Percentiles rank a stretch among this genome's conserved stretches.
Evolutionary conservation across 2,329 filamentous ascomycete genomes (phyloP).

Genomic region (Furcasterigmium furcatum): DNA sequence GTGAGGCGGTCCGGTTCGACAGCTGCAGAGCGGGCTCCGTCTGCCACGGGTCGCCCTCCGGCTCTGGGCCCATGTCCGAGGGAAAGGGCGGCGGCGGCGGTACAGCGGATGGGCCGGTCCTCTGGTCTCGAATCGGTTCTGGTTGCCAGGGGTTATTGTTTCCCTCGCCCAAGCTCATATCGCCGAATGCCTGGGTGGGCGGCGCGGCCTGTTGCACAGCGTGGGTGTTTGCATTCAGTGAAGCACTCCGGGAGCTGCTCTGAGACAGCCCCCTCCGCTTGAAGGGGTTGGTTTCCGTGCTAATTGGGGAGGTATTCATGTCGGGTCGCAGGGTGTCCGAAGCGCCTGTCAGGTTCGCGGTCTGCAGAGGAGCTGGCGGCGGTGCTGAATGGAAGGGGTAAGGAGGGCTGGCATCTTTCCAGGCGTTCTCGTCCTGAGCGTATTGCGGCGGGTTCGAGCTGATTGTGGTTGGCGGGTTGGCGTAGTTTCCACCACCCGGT

Average conservation of each 20-base stretch:
- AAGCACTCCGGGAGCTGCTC: slow-evolving; percentile 5
- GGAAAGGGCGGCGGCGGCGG: slow-evolving; percentile 27
- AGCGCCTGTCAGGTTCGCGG: background rate
- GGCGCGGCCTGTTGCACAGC: slow-evolving; percentile 12
- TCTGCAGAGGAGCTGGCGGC: slow-evolving; percentile 11
- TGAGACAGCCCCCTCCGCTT: slow-evolving; percentile 40
- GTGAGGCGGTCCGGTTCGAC: slow-evolving; percentile 7
- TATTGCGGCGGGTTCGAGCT: background rate
- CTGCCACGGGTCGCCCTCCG: slow-evolving; percentile 23
- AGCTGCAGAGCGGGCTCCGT: slow-evolving; percentile 3
- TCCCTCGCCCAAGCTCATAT: slow-evolving; percentile 37
- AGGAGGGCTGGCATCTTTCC: slow-evolving; percentile 18
- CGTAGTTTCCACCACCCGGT: slow-evolving; percentile 22
- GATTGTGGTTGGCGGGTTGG: background rate
- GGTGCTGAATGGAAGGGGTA: slow-evolving; percentile 3
- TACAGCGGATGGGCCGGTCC: slow-evolving; percentile 4
- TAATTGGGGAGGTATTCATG: slow-evolving; percentile 11
- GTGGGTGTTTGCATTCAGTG: slow-evolving; percentile 8
- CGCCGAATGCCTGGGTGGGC: slow-evolving; percentile 34
- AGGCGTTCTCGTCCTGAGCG: slow-evolving; percentile 25
- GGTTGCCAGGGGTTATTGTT: slow-evolving; percentile 44
- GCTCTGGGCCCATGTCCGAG: slow-evolving; percentile 37
- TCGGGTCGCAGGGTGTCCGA: slow-evolving; percentile 10
- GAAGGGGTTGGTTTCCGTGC: slow-evolving; percentile 51
- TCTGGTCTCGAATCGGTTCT: slow-evolving; percentile 11